These are phyloP conservation scores for Aureobasidium vineae DNA, from an alignment of 2,329 filamentous ascomycete species.

Conservation along the genomic window DNA sequence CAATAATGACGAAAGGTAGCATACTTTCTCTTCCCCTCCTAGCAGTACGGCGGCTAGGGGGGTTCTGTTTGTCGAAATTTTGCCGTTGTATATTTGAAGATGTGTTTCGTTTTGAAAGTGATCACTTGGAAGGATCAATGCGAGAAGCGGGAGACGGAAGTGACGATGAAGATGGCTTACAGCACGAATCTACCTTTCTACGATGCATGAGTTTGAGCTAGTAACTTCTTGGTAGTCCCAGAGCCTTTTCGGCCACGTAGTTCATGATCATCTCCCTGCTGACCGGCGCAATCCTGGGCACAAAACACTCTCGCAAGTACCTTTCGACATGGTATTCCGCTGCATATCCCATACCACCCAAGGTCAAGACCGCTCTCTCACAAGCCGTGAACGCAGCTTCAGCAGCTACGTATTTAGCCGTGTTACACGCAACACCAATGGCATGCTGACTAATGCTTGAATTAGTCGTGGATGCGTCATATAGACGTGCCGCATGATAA, in stretches of 20 bases:
- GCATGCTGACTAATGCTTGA: constrained; percentile 45
- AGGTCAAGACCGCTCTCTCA: constrained; percentile 57
- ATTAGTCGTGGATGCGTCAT: constrained; percentile 51
- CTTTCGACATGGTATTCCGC: constrained; percentile 63
- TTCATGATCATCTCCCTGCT: constrained; percentile 45
- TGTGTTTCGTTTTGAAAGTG: neutral
- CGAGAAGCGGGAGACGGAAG: neutral
- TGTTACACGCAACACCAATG: constrained; percentile 56
- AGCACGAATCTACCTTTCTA: neutral
- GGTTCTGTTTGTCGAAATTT: neutral
- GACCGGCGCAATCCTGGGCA: constrained; percentile 60
- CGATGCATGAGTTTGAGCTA: constrained; percentile 36
- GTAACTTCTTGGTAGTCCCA: constrained; percentile 67
- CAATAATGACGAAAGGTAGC: neutral
- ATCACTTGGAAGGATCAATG: too few relatives aligned
- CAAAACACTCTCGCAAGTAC: constrained; percentile 59
- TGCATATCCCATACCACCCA: constrained; percentile 64
- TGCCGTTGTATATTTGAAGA: too few relatives aligned
- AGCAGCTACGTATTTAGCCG: constrained; percentile 58
- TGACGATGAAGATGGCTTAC: neutral
- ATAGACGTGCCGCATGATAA: constrained; percentile 59
- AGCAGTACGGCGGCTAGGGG: neutral
- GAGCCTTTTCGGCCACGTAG: constrained; percentile 45
- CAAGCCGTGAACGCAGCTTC: constrained; percentile 62
- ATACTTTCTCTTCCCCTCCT: neutral